Conservation (phyloP, 257 asterid genomes). For the Ilex aquifolium region DNA sequence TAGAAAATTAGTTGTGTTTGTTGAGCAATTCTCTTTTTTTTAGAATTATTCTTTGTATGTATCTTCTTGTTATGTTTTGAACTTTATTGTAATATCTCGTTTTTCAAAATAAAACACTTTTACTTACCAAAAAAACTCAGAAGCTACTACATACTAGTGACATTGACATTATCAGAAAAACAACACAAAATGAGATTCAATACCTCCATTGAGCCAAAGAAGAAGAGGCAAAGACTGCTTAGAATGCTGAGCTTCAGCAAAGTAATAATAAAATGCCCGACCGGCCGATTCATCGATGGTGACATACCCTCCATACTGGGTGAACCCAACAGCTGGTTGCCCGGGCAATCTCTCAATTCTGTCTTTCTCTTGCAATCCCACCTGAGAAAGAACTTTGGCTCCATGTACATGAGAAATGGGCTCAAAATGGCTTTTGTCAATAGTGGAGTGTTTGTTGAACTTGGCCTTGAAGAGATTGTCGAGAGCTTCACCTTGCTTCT, state of each 20-base stretch:
- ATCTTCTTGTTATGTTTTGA: no score
- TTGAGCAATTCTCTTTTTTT: no score
- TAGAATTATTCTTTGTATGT: no score
- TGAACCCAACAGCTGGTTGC: constrained; percentile 50
- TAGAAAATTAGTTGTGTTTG: no score
- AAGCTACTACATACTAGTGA: no score
- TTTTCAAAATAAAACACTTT: no score
- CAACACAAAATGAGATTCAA: no score
- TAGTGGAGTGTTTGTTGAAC: constrained; percentile 13
- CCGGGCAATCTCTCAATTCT: constrained; percentile 57
- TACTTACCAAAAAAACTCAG: no score
- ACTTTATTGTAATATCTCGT: no score
- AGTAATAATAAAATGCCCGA: constrained; percentile 63
- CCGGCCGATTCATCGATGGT: constrained; percentile 60
- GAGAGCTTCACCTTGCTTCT: constrained; percentile 38
- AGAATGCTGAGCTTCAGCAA: constrained; percentile 46
- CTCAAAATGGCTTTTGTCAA: constrained; percentile 40
- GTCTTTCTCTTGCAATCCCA: constrained; percentile 48
- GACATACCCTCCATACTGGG: constrained; percentile 76
- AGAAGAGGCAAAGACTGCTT: constrained; percentile 56
- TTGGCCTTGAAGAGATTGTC: constrained; percentile 29
- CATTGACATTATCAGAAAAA: no score
- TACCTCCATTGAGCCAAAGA: constrained; percentile 97
- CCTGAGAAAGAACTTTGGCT: constrained; percentile 18
- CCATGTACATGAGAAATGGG: constrained; percentile 9